Base-by-base conservation (phyloP, 2,329 filamentous ascomycete genomes). In the Microdochium paspali region DNA sequence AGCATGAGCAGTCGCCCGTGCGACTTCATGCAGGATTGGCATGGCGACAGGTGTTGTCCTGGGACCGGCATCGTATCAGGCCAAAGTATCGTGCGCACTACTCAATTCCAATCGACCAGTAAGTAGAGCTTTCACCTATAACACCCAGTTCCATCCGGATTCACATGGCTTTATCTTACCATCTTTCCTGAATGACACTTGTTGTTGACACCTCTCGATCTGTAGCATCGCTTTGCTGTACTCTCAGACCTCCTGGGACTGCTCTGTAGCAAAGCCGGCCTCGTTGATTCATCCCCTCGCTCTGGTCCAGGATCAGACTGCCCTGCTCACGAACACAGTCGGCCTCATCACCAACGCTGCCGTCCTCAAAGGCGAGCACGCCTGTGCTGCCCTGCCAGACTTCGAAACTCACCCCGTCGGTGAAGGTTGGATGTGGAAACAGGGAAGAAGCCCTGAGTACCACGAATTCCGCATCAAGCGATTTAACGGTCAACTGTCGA, bases 31-130 rank as follows among this genome's bases (percentile, higher is more conserved):
- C 54, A 5, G 62, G 63, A 2, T 35, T 66, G 18, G 58, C 61
- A 6, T 65, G 63, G 63, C 54, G 51, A 25, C 61, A 64, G 52
- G 47, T 52, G 31, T 52, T 66, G 18, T 60, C 47, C 28, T 63
- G 59, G 59, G 61, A 65, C 31, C 46, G 51, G 32, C 63, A 65
- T 46, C 51, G 56, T 40, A 47, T 57, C 25, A 54, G 63, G 40
- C 63, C 62, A 4, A 58, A 57, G 46, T 56, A 64, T 44, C 58
- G 62, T 21, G 55, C 58, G 10, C 60, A 63, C 46, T 63, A 63
- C 47, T 63, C 61, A 3, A 60, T 66, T 43, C 50, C 60, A 6
- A 55, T 61, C 5, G 53, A 57, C 46, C 61, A 64, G 61, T 65
- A 50, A 53, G 62, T 57, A n/a, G n/a, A n/a, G n/a, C n/a, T n/a